Evolutionary conservation across 2,329 filamentous ascomycete species (phyloP), one percentile per base, ranked within the genome.

Genomic region (Teratosphaeria nubilosa): DNA sequence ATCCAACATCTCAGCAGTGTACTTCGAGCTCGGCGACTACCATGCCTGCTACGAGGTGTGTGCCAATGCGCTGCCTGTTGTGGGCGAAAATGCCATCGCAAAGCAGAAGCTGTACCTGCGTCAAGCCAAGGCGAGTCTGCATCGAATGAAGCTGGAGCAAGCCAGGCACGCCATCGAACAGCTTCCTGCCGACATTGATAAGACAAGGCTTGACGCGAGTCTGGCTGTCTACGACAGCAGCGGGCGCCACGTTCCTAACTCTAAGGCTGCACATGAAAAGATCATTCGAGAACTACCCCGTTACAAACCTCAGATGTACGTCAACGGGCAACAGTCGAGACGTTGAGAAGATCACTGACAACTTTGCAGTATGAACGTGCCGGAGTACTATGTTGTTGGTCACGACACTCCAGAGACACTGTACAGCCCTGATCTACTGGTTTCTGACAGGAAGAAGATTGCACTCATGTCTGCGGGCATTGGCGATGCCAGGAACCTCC

Each of bases 1-100:
- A 41, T 59, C 59, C 5, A 65, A 65, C 51, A 54, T 64, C 5
- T 62, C 62, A 9, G 57, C 58, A 2, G 61, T 55, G 10, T 56
- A 57, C 45, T 64, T 59, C 34, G 62, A 65, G 54, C 48, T 62
- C 20, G 59, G 62, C 25, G 53, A 62, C n/a, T 65, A 63, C 56
- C 31, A 51, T 11, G 30, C 56, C 5, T 45, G 52, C 13, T 48
- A 59, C 9, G 45, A 27, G 20, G 55, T 57, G 31, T 59, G 41
- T 20, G 54, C 59, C 20, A 48, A 31, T 3, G 60, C 63, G 11
- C 56, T 62, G 6, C 45, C 37, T 25, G 52, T 62, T 25, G 56
- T 62, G 10, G 56, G 54, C 27, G 53, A 60, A 20, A 27, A 41
- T 16, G 32, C 59, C 25, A 56, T 54, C 6, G 41, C 55, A 11